Percentiles rank a stretch among this genome's conserved stretches.
Evolutionary conservation across 352 stramenopile genomes (phyloP).

Genomic region (Pythium volutum): DNA sequence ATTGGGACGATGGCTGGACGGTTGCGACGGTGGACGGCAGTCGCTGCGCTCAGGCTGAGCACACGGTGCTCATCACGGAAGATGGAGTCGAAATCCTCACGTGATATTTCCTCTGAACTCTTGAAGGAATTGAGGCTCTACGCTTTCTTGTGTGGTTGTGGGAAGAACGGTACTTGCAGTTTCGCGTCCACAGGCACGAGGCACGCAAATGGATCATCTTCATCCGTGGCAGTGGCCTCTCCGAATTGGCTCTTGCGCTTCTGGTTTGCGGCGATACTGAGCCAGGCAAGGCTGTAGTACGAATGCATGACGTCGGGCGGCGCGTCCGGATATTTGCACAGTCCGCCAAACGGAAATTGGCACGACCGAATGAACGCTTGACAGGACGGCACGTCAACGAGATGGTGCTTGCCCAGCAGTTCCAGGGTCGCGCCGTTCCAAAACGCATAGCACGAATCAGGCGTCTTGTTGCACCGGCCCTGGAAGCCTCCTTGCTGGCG

Average conservation of each 20-base stretch:
- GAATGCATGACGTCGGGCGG: slow-evolving; percentile 91
- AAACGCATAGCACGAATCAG: slow-evolving; percentile 91
- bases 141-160: slow-evolving; percentile 25
- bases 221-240: slow-evolving; percentile 1
- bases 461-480: slow-evolving; percentile 88
- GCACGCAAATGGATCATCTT: slow-evolving; percentile 24
- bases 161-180: slow-evolving; percentile 76
- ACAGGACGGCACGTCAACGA: slow-evolving; percentile 74
- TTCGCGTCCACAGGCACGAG: slow-evolving; percentile 63
- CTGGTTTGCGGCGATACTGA: slow-evolving; percentile 71
- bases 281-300: slow-evolving; percentile 88
- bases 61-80: slow-evolving; percentile 96
- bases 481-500: slow-evolving; percentile 86
- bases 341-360: slow-evolving; percentile 79
- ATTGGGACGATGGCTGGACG: slow-evolving; percentile 97
- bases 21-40: slow-evolving; percentile 92
- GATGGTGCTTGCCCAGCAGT: slow-evolving; percentile 66
- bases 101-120: slow-evolving; percentile 26
- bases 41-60: slow-evolving; percentile 96
- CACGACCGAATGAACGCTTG: slow-evolving; percentile 81
- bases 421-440: slow-evolving; percentile 90
- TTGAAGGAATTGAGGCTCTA: background rate
- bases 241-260: slow-evolving; percentile 13
- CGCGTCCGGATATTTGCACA: slow-evolving; percentile 77
- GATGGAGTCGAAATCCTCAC: slow-evolving; percentile 95